Evolutionary conservation across 305 asterid genomes (phyloP).

Genomic region (Coffea humblotiana): DNA sequence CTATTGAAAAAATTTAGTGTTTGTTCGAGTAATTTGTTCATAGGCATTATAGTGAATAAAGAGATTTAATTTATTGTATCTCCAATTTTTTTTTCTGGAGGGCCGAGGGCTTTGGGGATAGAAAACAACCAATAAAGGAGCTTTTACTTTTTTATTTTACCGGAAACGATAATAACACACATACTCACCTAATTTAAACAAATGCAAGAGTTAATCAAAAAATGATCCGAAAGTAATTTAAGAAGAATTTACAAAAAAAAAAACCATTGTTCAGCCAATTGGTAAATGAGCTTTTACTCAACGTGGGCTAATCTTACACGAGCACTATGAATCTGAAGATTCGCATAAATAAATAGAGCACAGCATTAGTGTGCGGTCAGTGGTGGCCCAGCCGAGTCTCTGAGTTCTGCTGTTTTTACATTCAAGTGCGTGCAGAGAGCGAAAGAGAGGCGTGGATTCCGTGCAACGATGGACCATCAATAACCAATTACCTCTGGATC

Average conservation of each 20-base stretch:
- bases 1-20: too few relatives aligned
- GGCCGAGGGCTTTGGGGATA: background rate
- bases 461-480: too few relatives aligned
- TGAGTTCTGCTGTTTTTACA: background rate
- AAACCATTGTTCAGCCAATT: too few relatives aligned
- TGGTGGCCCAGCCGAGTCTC: background rate
- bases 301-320: background rate
- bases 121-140: background rate
- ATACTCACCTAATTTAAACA: too few relatives aligned
- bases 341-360: background rate
- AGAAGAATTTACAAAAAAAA: too few relatives aligned
- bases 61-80: background rate
- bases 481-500: too few relatives aligned
- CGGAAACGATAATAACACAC: too few relatives aligned
- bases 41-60: background rate
- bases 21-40: background rate
- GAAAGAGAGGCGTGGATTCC: background rate
- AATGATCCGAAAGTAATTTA: too few relatives aligned
- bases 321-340: background rate
- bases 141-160: too few relatives aligned
- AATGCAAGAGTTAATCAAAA: too few relatives aligned
- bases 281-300: background rate
- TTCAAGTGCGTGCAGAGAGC: constrained; percentile 11
- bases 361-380: background rate
- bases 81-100: background rate